Evolutionary conservation across 1,284 basidiomycete species (phyloP).

Genomic region (Sporisorium exsertum): DNA sequence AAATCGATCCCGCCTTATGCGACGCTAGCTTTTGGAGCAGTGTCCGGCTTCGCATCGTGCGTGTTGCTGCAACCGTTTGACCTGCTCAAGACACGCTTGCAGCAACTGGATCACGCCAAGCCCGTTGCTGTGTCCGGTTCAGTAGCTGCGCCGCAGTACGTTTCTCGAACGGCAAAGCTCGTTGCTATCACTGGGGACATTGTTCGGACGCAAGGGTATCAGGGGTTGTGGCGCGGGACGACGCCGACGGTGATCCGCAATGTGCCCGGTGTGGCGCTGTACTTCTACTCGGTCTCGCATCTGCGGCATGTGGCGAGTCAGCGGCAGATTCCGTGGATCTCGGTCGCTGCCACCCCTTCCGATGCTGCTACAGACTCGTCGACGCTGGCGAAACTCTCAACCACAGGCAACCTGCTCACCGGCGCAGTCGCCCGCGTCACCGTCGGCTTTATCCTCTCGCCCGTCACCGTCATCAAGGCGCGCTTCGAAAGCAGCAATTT

Average conservation of each 20-base stretch:
- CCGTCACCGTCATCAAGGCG: constrained; percentile 93
- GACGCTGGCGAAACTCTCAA: constrained; percentile 75
- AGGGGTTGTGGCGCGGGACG: constrained; percentile 66
- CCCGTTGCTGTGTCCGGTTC: not conserved
- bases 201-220: constrained; percentile 53
- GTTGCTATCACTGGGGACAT: constrained; percentile 41
- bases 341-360: constrained; percentile 28
- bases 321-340: constrained; percentile 58
- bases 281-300: constrained; percentile 67
- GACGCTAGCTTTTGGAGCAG: constrained; percentile 63
- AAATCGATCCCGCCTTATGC: constrained; percentile 54
- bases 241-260: constrained; percentile 65
- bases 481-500: constrained; percentile 71
- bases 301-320: constrained; percentile 52
- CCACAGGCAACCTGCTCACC: constrained; percentile 85
- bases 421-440: constrained; percentile 86
- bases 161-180: constrained; percentile 45
- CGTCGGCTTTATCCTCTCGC: constrained; percentile 90
- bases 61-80: constrained; percentile 67
- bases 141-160: constrained; percentile 10
- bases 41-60: constrained; percentile 65
- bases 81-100: constrained; percentile 67
- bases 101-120: constrained; percentile 51
- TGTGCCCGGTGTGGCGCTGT: constrained; percentile 67
- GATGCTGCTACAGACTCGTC: constrained; percentile 63